These are phyloP conservation scores for Anthoceros angustus DNA, from an alignment of 225 moss, liverwort and hornwort genomes.

Conservation along the genomic window DNA sequence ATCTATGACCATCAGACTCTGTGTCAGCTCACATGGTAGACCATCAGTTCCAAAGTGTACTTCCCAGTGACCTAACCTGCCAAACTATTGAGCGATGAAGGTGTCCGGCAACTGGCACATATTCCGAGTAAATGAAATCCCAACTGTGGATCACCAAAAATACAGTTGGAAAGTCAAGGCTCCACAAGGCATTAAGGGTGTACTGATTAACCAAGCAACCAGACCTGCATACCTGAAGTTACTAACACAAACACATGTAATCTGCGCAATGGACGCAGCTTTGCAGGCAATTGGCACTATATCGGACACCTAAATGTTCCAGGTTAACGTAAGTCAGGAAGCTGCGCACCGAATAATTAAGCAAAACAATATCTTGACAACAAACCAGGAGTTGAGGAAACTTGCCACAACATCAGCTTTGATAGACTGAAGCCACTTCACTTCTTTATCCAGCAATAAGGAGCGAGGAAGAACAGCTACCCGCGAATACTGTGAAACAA, in stretches of 20 bases:
- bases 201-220: no score
- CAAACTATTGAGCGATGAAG: constrained; percentile 69
- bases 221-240: constrained; percentile 51
- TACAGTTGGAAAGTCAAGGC: background rate
- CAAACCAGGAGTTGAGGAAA: background rate
- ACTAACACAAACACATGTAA: constrained; percentile 73
- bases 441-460: constrained; percentile 45
- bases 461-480: constrained; percentile 60
- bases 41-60: background rate
- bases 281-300: constrained; percentile 79
- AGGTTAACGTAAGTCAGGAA: background rate
- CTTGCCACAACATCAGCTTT: constrained; percentile 65
- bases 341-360: background rate
- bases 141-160: constrained; percentile 31
- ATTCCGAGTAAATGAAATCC: constrained; percentile 97
- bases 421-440: constrained; percentile 55
- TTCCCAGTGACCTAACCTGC: constrained; percentile 32
- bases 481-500: constrained; percentile 35
- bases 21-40: background rate
- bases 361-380: background rate
- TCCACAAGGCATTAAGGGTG: no score
- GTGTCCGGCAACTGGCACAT: constrained; percentile 54
- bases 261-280: constrained; percentile 62
- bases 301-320: constrained; percentile 43
- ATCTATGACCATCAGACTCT: constrained; percentile 32